Evolutionary conservation across 192 early-diverging fungal species (phyloP), one percentile per base, ranked within the genome.

Genomic region (Mortierella alpina): DNA sequence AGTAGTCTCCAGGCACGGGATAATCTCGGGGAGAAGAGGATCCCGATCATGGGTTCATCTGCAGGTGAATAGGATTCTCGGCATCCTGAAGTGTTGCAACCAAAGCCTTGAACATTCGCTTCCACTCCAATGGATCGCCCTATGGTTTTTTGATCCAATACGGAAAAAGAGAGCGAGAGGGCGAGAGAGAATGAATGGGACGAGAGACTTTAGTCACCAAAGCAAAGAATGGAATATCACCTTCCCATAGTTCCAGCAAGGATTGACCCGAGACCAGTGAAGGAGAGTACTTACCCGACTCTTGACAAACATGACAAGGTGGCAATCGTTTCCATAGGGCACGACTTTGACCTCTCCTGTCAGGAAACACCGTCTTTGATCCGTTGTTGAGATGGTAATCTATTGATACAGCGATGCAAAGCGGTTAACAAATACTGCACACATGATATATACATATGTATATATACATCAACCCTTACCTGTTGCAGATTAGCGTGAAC

Each of bases 341-440:
- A 90, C 90, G 11, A 92, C 84, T 11, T 70, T 68, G 15, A 92
- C 82, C 20, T 88, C 87, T 17, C 92, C 92, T 47, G 88, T 82
- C 50, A 93, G 64, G 22, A 88, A 90, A 71, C 91, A 91, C 58
- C 89, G 84, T 22, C 91, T 67, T 54, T 83, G 85, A 75, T 92
- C 90, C n/a, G 92, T 90, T 1, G 91, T 91, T 23, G 76, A 86
- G 61, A 93, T 91, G 5, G 70, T 51, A 31, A 92, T 90, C 83
- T 91, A 83, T 4, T 20, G 20, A 46, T 8, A 48, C 15, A 48
- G 31, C 15, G 4, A 23, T 14, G 23, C 13, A 5, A 55, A 11
- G 3, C 12, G 7, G 17, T 50, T 50, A 50, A 17, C 49, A 50
- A 50, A 50, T 4, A 17, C 17, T 1, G 17, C 17, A 11, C 17